Evolutionary conservation across 2,329 filamentous ascomycete species (phyloP).

Genomic region (Cercospora sp.): DNA sequence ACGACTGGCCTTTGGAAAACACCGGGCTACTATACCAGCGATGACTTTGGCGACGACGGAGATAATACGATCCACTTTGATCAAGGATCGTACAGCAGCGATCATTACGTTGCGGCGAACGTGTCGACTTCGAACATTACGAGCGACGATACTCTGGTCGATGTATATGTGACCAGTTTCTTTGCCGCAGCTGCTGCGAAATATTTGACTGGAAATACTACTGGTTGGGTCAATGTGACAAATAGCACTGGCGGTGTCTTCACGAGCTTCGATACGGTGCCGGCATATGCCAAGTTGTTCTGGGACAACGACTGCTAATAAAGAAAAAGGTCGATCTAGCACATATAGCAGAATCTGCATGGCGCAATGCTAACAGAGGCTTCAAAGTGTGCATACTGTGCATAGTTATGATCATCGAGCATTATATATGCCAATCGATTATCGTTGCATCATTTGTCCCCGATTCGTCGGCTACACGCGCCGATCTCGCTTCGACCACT

Average conservation of each 20-base stretch:
- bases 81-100: constrained; percentile 21
- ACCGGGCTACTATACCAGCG: constrained; percentile 57
- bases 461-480: neutral
- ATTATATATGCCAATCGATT: neutral
- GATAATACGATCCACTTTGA: constrained; percentile 56
- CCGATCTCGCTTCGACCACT: neutral
- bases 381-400: neutral
- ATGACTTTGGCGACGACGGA: constrained; percentile 59
- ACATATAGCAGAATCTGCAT: neutral
- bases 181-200: constrained; percentile 24
- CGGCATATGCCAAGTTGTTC: constrained; percentile 22
- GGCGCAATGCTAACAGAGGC: neutral
- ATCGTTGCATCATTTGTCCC: neutral
- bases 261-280: constrained; percentile 25
- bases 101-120: constrained; percentile 27
- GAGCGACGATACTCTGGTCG: constrained; percentile 25
- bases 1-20: constrained; percentile 32
- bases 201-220: constrained; percentile 26
- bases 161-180: constrained; percentile 28
- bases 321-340: neutral
- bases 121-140: constrained; percentile 25
- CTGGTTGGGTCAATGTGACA: constrained; percentile 26
- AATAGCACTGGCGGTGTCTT: constrained; percentile 25
- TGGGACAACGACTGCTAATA: constrained; percentile 27
- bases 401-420: neutral